A percentile compares a stretch with the other conserved stretches of the same genome.
Conservation (phyloP, 2,329 filamentous ascomycete genomes). For the Byssochlamys sp. region DNA sequence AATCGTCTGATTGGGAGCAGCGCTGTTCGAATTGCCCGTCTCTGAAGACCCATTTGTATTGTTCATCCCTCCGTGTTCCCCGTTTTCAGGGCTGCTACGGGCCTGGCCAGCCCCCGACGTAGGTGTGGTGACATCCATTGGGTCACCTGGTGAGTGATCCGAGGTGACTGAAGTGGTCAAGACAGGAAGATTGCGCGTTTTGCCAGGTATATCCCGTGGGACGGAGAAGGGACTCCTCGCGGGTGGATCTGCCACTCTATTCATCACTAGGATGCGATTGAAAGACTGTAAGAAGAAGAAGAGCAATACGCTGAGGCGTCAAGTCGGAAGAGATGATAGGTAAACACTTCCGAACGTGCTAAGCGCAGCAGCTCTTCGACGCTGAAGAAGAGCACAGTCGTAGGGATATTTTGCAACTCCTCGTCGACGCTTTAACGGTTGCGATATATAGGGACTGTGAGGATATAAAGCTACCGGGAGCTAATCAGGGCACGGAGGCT, state of each 20-base stretch:
- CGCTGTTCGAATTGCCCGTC: slow-evolving; percentile 14
- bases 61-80: slow-evolving; percentile 33
- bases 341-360: background rate
- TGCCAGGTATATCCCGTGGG: slow-evolving; percentile 30
- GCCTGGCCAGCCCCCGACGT: slow-evolving; percentile 37
- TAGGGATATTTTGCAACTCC: background rate
- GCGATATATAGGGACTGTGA: slow-evolving; percentile 12
- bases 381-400: slow-evolving; percentile 18
- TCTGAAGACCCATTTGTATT: slow-evolving; percentile 27
- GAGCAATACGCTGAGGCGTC: background rate
- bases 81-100: slow-evolving; percentile 38
- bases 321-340: background rate
- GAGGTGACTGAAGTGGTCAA: slow-evolving; percentile 38
- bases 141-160: slow-evolving; percentile 38
- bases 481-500: slow-evolving; percentile 22
- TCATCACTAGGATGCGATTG: slow-evolving; percentile 23
- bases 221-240: slow-evolving; percentile 39
- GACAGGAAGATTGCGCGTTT: slow-evolving; percentile 45
- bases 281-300: slow-evolving; percentile 8
- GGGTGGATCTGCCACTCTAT: slow-evolving; percentile 31
- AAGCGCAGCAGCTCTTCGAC: slow-evolving; percentile 9
- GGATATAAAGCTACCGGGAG: slow-evolving; percentile 16
- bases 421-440: background rate
- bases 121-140: slow-evolving; percentile 48
- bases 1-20: slow-evolving; percentile 23